These are phyloP conservation scores for Novymonas esmeraldas DNA, from an alignment of 208 protist species.

Conservation along the genomic window DNA sequence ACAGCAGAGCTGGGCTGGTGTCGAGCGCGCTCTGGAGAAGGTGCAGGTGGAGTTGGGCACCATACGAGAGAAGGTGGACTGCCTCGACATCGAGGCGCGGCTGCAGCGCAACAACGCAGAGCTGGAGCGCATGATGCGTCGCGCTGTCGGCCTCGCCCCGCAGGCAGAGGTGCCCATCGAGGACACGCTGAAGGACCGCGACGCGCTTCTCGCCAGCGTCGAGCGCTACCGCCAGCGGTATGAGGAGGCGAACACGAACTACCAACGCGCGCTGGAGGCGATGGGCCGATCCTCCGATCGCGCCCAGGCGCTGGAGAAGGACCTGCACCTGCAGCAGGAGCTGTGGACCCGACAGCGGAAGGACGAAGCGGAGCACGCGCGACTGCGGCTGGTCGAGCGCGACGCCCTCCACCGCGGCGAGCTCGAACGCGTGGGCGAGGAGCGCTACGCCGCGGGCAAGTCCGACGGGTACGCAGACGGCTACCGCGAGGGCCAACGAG, in stretches of 20 bases:
- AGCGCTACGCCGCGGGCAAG: conserved; percentile 47
- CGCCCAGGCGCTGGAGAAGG: conserved; percentile 49
- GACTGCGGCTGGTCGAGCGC: conserved; percentile 58
- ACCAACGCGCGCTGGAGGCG: conserved; percentile 71
- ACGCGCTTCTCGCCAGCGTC: conserved; percentile 62
- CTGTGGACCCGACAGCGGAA: conserved; percentile 35
- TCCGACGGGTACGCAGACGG: conserved; percentile 46
- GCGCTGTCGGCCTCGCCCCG: conserved; percentile 57
- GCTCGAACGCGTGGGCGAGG: conserved; percentile 40
- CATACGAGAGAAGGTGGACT: conserved; percentile 72
- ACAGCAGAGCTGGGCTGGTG: background rate
- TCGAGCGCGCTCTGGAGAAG: conserved; percentile 50
- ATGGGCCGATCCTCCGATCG: conserved; percentile 68
- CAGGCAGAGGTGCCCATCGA: conserved; percentile 40
- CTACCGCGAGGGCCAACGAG: conserved; percentile 25
- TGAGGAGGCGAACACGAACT: conserved; percentile 67
- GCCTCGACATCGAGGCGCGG: conserved; percentile 53
- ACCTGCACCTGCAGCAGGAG: conserved; percentile 62
- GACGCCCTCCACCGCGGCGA: conserved; percentile 52
- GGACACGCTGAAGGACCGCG: conserved; percentile 63
- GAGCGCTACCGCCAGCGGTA: conserved; percentile 54
- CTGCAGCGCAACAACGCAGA: conserved; percentile 68
- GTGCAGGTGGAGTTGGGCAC: conserved; percentile 54
- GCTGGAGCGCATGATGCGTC: conserved; percentile 60
- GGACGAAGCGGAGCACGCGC: conserved; percentile 57